phyloP scores from a whole-genome alignment of 1,284 basidiomycete genomes.

The Cryptococcus hybrid region DNA sequence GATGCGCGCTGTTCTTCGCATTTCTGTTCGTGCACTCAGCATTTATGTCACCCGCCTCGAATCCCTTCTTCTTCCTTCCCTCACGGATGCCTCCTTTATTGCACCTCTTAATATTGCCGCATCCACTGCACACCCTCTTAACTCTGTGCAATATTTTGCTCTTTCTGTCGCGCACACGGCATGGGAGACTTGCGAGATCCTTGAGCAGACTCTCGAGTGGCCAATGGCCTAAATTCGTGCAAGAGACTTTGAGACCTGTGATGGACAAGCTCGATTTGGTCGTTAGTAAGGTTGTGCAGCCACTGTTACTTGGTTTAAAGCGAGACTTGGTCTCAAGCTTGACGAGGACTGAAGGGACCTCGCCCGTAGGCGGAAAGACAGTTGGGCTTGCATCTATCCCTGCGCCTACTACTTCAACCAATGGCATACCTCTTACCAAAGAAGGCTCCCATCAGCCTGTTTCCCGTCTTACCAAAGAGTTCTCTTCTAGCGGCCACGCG shows the following conservation, averaged over 20 bases:
- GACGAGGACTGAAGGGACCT: constrained; percentile 27
- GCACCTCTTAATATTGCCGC: constrained; percentile 36
- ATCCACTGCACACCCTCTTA: constrained; percentile 35
- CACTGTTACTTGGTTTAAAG: constrained; percentile 44
- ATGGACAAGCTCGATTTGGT: constrained; percentile 57
- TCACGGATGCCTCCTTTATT: constrained; percentile 45
- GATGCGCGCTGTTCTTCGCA: constrained; percentile 48
- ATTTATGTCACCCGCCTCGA: constrained; percentile 51
- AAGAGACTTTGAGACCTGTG: constrained; percentile 59
- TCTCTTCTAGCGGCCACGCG: constrained; percentile 30
- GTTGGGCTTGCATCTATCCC: constrained; percentile 37
- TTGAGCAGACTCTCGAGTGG: constrained; percentile 47
- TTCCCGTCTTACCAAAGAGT: constrained; percentile 37
- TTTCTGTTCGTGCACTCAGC: constrained; percentile 43
- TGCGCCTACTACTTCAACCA: constrained; percentile 16
- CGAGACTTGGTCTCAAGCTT: constrained; percentile 44
- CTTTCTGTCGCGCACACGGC: constrained; percentile 49
- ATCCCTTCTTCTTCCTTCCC: constrained; percentile 47
- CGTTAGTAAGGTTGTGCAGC: constrained; percentile 50
- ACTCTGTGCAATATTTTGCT: constrained; percentile 46
- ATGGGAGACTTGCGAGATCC: constrained; percentile 50
- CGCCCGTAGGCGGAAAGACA: constrained; percentile 35
- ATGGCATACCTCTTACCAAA: constrained; percentile 22
- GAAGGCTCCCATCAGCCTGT: constrained; percentile 28
- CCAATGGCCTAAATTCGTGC: constrained; percentile 50